A percentile compares a stretch with the other conserved stretches of the same genome.
Evolutionary conservation across 2,329 filamentous ascomycete genomes (phyloP).

Genomic region (Calonectria pseudoreteaudii): DNA sequence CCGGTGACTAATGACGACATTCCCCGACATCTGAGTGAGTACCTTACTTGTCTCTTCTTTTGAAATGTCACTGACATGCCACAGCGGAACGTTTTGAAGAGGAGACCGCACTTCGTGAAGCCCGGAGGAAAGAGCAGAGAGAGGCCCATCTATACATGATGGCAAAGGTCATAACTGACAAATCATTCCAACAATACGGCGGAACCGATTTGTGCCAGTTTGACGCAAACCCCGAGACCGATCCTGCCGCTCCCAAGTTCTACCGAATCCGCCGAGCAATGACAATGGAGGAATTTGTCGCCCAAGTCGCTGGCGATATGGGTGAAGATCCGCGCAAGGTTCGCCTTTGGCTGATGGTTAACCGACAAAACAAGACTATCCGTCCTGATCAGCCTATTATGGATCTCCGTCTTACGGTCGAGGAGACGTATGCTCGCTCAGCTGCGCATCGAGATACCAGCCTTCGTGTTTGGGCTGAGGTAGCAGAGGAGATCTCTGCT

Average conservation of each 20-base stretch:
- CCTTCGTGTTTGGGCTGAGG: slow-evolving; percentile 90
- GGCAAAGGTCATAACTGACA: slow-evolving; percentile 83
- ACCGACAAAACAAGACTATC: slow-evolving; percentile 96
- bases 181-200: slow-evolving; percentile 83
- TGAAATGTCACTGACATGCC: slow-evolving; percentile 29
- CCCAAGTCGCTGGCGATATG: slow-evolving; percentile 77
- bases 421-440: slow-evolving; percentile 71
- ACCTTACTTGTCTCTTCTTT: background rate
- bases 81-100: slow-evolving; percentile 81
- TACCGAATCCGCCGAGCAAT: slow-evolving; percentile 82
- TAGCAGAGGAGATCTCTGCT: slow-evolving; percentile 72
- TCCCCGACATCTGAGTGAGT: slow-evolving; percentile 82
- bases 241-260: slow-evolving; percentile 76
- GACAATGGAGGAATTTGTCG: slow-evolving; percentile 80
- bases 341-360: slow-evolving; percentile 97
- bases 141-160: slow-evolving; percentile 94
- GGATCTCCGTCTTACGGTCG: slow-evolving; percentile 80
- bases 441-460: slow-evolving; percentile 74
- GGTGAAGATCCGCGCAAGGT: slow-evolving; percentile 76
- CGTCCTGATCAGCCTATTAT: slow-evolving; percentile 89
- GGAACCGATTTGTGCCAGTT: slow-evolving; percentile 85
- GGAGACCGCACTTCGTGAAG: slow-evolving; percentile 81
- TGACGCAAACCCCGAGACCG: slow-evolving; percentile 72
- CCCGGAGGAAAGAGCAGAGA: slow-evolving; percentile 86
- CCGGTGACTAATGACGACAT: slow-evolving; percentile 82